Evolutionary conservation across 2,329 filamentous ascomycete species (phyloP), one percentile per base, ranked within the genome.

Genomic region (Alternaria triticimaculans): DNA sequence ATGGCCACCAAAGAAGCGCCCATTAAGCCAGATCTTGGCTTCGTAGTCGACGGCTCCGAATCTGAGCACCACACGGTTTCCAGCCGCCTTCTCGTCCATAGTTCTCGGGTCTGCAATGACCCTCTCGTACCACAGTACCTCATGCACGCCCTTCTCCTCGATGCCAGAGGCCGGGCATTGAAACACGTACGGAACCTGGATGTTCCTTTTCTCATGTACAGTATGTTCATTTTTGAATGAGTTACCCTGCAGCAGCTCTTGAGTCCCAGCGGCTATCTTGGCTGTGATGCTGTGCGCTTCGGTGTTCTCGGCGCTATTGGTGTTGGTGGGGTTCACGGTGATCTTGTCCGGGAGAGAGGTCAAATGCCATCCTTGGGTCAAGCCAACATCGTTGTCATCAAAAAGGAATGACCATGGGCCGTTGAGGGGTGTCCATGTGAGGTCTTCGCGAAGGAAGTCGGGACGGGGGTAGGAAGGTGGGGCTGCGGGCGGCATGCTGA

Each of bases 71-170:
- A 88, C 76, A 70, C 77, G 15, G 70, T 79, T 81, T 71, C 18
- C 82, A 76, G 57, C 55, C 2, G 75, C 72, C 48, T 80, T 81
- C 65, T 87, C 82, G 6, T 79, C 72, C 3, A 77, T 64, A 1
- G 75, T 80, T 43, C 87, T 84, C 54, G 86, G 78, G 67, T 89
- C 87, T 1, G 69, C 68, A 55, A 90, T 80, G 18, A 56, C 67
- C 7, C 81, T 83, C 76, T 90, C 86, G 70, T 91, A 91, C 89
- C 89, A 91, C 9, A 91, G 74, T 5, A 91, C 86, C 75, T 91
- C 88, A 72, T 91, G 89, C 3, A 88, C 87, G 54, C 85, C 87
- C 58, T 84, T 84, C 33, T 89, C 85, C 63, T 86, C 83, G 67
- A 91, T 87, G 2, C 88, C 88, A 0, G 88, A 90, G 0, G 88